Conservation (phyloP, 805 yeast species). For the Starmerella bombicola region DNA sequence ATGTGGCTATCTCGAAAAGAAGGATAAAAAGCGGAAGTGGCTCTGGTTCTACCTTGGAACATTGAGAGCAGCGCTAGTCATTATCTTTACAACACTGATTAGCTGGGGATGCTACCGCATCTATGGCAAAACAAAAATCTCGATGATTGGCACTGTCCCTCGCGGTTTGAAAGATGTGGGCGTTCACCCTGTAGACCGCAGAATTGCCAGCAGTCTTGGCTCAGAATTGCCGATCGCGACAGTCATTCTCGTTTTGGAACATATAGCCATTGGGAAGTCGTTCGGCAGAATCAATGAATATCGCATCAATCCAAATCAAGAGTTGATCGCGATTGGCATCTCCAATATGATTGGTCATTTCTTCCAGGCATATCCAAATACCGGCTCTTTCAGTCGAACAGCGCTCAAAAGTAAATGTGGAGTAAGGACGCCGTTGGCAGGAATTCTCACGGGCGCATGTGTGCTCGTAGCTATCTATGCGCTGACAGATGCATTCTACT, state of each 20-base stretch:
- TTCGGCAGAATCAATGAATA: slow-evolving; percentile 88
- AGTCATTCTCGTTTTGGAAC: slow-evolving; percentile 73
- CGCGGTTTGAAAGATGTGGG: slow-evolving; percentile 71
- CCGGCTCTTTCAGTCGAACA: slow-evolving; percentile 90
- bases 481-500: slow-evolving; percentile 71
- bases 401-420: slow-evolving; percentile 93
- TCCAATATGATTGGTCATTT: slow-evolving; percentile 84
- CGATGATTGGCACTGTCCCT: slow-evolving; percentile 66
- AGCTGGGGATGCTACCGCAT: slow-evolving; percentile 56
- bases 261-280: slow-evolving; percentile 85
- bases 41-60: slow-evolving; percentile 60
- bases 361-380: slow-evolving; percentile 87
- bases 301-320: slow-evolving; percentile 86
- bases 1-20: slow-evolving; percentile 48
- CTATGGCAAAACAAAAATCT: slow-evolving; percentile 35
- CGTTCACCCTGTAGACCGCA: slow-evolving; percentile 50
- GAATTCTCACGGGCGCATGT: slow-evolving; percentile 78
- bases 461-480: slow-evolving; percentile 78
- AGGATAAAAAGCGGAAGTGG: slow-evolving; percentile 46
- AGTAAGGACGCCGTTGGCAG: slow-evolving; percentile 87
- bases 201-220: slow-evolving; percentile 48
- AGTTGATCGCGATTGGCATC: slow-evolving; percentile 83
- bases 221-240: slow-evolving; percentile 76
- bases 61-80: slow-evolving; percentile 68
- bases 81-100: slow-evolving; percentile 70